Conservation (phyloP, 768 basidiomycete genomes). For the Lactarius evosmus region DNA sequence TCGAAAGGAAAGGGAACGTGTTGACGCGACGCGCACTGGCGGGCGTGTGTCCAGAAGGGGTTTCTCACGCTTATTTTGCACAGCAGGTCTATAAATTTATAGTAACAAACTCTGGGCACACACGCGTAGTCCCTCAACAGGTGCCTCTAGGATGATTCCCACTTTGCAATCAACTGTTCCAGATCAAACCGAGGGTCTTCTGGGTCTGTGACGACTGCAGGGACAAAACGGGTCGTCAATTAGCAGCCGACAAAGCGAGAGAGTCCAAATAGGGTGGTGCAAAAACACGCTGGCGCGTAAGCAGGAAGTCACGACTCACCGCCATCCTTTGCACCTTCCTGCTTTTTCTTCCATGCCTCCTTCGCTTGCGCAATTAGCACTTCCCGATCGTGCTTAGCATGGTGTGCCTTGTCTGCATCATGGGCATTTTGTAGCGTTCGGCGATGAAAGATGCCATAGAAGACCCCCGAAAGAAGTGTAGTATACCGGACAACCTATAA, state of each 20-base stretch:
- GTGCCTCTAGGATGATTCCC: slow-evolving; percentile 56
- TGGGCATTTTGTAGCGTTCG: slow-evolving; percentile 81
- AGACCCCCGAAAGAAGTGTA: slow-evolving; percentile 79
- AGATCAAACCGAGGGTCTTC: slow-evolving; percentile 95
- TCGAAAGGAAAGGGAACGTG: not conserved
- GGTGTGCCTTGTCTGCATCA: slow-evolving; percentile 71
- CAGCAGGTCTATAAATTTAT: slow-evolving; percentile 25
- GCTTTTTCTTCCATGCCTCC: slow-evolving; percentile 85
- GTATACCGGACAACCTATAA: slow-evolving; percentile 85
- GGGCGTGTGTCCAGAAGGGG: not conserved
- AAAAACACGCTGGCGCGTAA: not conserved
- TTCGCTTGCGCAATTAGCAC: slow-evolving; percentile 81
- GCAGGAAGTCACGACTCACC: slow-evolving; percentile 46
- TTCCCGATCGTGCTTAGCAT: slow-evolving; percentile 70
- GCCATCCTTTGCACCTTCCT: slow-evolving; percentile 50
- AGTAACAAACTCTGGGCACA: slow-evolving; percentile 17
- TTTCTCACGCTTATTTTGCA: slow-evolving; percentile 22
- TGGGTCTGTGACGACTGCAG: slow-evolving; percentile 83
- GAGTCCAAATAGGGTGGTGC: not conserved
- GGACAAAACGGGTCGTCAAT: slow-evolving; percentile 9
- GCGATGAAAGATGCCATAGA: slow-evolving; percentile 91
- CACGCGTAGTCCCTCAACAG: slow-evolving; percentile 11
- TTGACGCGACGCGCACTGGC: slow-evolving; percentile 20
- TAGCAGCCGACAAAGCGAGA: not conserved
- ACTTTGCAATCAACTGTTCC: slow-evolving; percentile 79